A percentile compares a stretch with the other conserved stretches of the same genome.
These are phyloP conservation scores for Anthracocystis walkeri DNA, from an alignment of 1,284 basidiomycete species.

Conservation along the genomic window DNA sequence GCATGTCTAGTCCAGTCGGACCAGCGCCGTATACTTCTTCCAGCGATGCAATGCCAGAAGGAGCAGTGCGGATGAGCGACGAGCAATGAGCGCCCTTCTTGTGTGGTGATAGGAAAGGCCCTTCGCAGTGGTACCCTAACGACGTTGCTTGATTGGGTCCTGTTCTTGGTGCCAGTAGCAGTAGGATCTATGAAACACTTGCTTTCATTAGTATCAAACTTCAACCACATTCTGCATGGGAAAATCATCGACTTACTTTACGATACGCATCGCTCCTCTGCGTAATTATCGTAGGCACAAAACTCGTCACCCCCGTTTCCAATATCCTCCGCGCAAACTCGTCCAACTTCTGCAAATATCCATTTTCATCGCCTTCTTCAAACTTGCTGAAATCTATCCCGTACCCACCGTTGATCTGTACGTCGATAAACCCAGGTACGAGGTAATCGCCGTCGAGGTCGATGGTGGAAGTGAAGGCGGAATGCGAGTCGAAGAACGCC, in stretches of 20 bases:
- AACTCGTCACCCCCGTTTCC: constrained; percentile 89
- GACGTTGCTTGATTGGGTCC: constrained; percentile 73
- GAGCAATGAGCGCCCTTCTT: constrained; percentile 81
- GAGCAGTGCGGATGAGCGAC: constrained; percentile 74
- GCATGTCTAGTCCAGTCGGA: constrained; percentile 71
- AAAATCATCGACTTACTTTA: constrained; percentile 23
- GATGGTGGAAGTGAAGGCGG: constrained; percentile 22
- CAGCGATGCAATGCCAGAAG: constrained; percentile 64
- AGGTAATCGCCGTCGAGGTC: constrained; percentile 37
- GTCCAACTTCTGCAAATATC: constrained; percentile 74
- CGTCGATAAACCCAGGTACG: constrained; percentile 82
- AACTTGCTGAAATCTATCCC: constrained; percentile 86
- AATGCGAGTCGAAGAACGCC: constrained; percentile 29
- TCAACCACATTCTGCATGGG: not conserved
- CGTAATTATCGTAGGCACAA: constrained; percentile 70
- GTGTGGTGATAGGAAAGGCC: constrained; percentile 84
- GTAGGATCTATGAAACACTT: constrained; percentile 75
- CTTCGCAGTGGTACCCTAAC: constrained; percentile 89
- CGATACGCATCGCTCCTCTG: constrained; percentile 42
- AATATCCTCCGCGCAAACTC: constrained; percentile 80
- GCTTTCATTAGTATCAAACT: too few species aligned
- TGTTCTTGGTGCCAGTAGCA: constrained; percentile 70
- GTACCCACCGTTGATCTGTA: constrained; percentile 88
- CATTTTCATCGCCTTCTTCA: constrained; percentile 69
- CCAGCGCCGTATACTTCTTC: constrained; percentile 48